Percentiles rank a stretch among this genome's conserved stretches.
These are phyloP conservation scores for Lachnellula arida DNA, from an alignment of 2,329 filamentous ascomycete species.

Conservation along the genomic window DNA sequence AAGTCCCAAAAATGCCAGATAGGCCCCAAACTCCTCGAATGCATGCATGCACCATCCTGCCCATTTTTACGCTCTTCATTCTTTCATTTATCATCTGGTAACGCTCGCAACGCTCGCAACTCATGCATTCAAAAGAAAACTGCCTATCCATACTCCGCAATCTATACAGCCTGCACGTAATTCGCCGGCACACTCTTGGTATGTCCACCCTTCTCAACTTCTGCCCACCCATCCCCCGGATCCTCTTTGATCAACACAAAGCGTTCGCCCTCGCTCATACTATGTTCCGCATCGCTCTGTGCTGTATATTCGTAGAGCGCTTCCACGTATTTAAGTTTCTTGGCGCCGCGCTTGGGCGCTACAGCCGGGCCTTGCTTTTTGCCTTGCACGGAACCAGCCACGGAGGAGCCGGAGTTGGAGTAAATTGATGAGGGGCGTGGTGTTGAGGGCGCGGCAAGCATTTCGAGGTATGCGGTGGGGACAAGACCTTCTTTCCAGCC, in stretches of 20 bases:
- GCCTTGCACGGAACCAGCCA: constrained; percentile 45
- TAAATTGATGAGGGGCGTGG: constrained; percentile 67
- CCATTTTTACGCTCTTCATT: too few relatives aligned
- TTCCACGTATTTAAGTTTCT: constrained; percentile 90
- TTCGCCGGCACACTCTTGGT: constrained; percentile 90
- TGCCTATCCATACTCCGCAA: too few relatives aligned
- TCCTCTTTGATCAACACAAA: constrained; percentile 89
- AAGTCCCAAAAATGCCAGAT: too few relatives aligned
- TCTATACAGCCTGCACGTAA: constrained; percentile 63
- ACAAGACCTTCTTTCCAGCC: constrained; percentile 79
- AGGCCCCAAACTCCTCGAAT: too few relatives aligned
- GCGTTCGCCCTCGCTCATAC: constrained; percentile 83
- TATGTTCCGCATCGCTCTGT: constrained; percentile 80
- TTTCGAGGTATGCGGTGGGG: constrained; percentile 79
- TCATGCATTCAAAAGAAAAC: too few relatives aligned
- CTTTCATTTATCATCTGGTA: too few relatives aligned
- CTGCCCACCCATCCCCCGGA: constrained; percentile 90
- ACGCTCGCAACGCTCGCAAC: too few relatives aligned
- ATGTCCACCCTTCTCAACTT: constrained; percentile 86
- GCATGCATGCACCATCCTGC: too few relatives aligned
- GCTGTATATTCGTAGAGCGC: constrained; percentile 90
- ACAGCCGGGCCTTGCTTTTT: constrained; percentile 54
- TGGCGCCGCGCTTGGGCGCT: constrained; percentile 82
- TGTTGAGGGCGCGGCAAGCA: constrained; percentile 42
- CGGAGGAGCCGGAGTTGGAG: constrained; percentile 70